Evolutionary conservation across 1,284 basidiomycete species (phyloP), one percentile per base, ranked within the genome.

Genomic region (Ceratobasidium papillatum): DNA sequence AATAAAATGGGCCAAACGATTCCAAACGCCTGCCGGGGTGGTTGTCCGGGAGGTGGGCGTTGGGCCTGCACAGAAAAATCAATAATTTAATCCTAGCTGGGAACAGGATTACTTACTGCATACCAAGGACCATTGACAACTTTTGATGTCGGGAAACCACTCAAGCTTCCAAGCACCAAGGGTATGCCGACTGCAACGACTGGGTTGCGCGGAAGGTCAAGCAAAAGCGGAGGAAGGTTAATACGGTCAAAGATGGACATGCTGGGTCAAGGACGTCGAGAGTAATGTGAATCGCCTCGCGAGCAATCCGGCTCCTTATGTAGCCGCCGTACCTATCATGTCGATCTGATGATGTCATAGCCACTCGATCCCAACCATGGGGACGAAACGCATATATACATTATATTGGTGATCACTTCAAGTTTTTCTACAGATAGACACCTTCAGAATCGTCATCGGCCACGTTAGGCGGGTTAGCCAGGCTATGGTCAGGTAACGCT

Each of bases 111-210:
- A 79, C 85, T 64, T 77, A 88, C 89, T 76, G 86, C 85, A 81
- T 89, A 91, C 89, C 90, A 91, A 59, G 81, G 80, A 27, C 84
- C 84, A 76, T 82, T 82, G 47, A 85, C 85, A 52, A 85, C 86
- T 45, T 86, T 82, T 2, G 84, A 83, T 1, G 88, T 86, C 34
- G 84, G 80, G 52, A 83, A 83, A 2, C 89, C 89, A 75, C 86
- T 87, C 19, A 88, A 79, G 45, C 87, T 82, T 49, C 90, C 90
- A 1, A 89, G 81, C 32, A 84, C 84, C 17, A 92, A 81, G 17
- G 90, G 91, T 9, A 91, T 82, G 12, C 89, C 90, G 19, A 91
- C 84, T 65, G 89, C 89, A 17, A 87, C 82, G 56, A 88, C 81
- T 25, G 89, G 86, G 80, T 89, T 89, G 76, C 89, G 84, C 9